A percentile compares a stretch with the other conserved stretches of the same genome.
Conservation (phyloP, 1,139 yeast genomes). For the Geotrichum reessii region DNA sequence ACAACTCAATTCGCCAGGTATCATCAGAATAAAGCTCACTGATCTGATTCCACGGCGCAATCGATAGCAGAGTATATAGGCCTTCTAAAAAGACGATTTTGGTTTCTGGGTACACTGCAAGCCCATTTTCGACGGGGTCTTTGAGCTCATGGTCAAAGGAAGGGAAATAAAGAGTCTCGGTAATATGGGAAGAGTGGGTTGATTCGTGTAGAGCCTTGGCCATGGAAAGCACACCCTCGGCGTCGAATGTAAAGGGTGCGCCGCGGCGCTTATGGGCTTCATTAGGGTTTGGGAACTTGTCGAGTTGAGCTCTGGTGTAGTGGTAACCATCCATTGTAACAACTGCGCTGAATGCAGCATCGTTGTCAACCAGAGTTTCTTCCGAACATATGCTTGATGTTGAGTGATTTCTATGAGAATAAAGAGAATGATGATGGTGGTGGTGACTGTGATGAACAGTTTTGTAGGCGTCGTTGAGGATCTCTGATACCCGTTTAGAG, state of each 20-base stretch:
- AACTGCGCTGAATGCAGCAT: constrained; percentile 22
- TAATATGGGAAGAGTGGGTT: not conserved
- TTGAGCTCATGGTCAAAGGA: constrained; percentile 63
- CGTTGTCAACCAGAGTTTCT: not conserved
- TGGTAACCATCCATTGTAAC: constrained; percentile 84
- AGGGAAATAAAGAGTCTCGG: constrained; percentile 40
- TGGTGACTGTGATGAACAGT: not conserved
- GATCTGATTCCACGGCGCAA: constrained; percentile 36
- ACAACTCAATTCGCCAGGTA: constrained; percentile 41
- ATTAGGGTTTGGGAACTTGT: constrained; percentile 47
- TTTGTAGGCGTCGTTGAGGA: constrained; percentile 8
- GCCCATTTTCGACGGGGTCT: constrained; percentile 59
- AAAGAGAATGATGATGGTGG: not conserved
- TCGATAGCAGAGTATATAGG: constrained; percentile 35
- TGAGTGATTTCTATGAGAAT: not conserved
- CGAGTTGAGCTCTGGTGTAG: constrained; percentile 51
- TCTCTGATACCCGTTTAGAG: constrained; percentile 43
- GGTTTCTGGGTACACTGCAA: constrained; percentile 39
- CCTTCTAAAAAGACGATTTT: constrained; percentile 58
- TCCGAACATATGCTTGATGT: not conserved
- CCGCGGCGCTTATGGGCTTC: constrained; percentile 66
- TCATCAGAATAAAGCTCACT: constrained; percentile 32
- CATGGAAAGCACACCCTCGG: constrained; percentile 43
- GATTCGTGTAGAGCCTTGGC: constrained; percentile 27
- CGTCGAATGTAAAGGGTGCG: constrained; percentile 79